A percentile compares a stretch with the other conserved stretches of the same genome.
Conservation (phyloP, 2,329 filamentous ascomycete species). For the Colletotrichum sp. region DNA sequence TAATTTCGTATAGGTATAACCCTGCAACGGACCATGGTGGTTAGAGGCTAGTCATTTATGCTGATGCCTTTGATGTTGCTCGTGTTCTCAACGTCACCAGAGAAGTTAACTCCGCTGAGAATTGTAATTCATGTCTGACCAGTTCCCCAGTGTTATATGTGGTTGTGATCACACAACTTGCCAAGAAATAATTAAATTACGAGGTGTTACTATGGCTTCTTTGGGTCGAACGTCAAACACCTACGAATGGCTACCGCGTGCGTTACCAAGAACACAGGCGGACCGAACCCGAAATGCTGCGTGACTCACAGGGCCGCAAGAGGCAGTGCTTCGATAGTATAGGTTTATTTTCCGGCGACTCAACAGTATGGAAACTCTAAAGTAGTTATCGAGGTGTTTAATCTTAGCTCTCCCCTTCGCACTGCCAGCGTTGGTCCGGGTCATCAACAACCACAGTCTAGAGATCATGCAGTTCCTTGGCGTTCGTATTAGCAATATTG, state of each 20-base stretch:
- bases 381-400: no score
- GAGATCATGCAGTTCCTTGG: not conserved
- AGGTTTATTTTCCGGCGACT: no score
- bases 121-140: no score
- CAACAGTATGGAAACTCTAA: no score
- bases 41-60: not conserved
- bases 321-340: no score
- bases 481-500: not conserved
- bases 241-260: no score
- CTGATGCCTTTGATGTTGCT: rapidly evolving
- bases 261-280: not conserved
- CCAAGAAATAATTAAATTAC: no score
- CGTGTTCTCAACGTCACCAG: not conserved
- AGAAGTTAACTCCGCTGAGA: not conserved
- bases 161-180: no score
- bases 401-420: not conserved
- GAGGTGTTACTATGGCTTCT: no score
- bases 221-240: no score
- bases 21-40: rapidly evolving
- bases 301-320: no score
- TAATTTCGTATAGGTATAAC: rapidly evolving
- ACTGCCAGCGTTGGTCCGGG: not conserved
- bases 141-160: no score
- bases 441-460: not conserved
- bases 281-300: not conserved